Percentiles rank a stretch among this genome's conserved stretches.
Conservation (phyloP, 164 flowering plant species). For the Umbellularia californica region DNA sequence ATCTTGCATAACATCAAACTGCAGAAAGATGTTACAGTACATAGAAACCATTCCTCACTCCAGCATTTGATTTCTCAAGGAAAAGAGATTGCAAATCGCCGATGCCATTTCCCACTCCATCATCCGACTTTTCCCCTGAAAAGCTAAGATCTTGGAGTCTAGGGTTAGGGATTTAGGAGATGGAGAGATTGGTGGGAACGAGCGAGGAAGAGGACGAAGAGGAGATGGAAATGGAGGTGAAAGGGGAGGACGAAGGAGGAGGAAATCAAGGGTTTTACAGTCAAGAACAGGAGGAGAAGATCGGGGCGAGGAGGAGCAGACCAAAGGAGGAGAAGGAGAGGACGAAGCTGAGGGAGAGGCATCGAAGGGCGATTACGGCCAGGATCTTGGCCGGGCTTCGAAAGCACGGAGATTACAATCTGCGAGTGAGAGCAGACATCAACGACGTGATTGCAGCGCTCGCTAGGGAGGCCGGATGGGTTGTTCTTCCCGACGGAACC, state of each 20-base stretch:
- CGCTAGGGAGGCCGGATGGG: constrained; percentile 99
- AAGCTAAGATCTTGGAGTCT: neutral
- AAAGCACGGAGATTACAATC: constrained; percentile 92
- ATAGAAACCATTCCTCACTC: neutral
- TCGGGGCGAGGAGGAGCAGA: constrained; percentile 60
- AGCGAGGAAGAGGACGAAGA: constrained; percentile 81
- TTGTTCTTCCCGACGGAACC: constrained; percentile 97
- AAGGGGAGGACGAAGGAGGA: constrained; percentile 52
- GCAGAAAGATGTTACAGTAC: neutral
- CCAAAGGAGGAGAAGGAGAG: constrained; percentile 94
- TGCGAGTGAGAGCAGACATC: constrained; percentile 96
- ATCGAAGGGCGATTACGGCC: constrained; percentile 89
- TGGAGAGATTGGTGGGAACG: constrained; percentile 9
- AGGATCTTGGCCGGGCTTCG: constrained; percentile 85
- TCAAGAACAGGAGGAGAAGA: constrained; percentile 25
- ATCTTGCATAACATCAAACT: neutral
- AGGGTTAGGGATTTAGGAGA: neutral
- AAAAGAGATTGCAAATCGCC: neutral
- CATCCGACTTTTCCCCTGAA: neutral
- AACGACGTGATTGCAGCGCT: constrained; percentile 94
- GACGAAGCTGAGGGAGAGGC: constrained; percentile 87
- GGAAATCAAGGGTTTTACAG: constrained; percentile 17
- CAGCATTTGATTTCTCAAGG: neutral
- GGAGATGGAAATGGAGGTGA: constrained; percentile 66
- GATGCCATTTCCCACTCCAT: neutral